Base-by-base conservation (phyloP, 1,139 yeast species). In the Hansenula sp. region DNA sequence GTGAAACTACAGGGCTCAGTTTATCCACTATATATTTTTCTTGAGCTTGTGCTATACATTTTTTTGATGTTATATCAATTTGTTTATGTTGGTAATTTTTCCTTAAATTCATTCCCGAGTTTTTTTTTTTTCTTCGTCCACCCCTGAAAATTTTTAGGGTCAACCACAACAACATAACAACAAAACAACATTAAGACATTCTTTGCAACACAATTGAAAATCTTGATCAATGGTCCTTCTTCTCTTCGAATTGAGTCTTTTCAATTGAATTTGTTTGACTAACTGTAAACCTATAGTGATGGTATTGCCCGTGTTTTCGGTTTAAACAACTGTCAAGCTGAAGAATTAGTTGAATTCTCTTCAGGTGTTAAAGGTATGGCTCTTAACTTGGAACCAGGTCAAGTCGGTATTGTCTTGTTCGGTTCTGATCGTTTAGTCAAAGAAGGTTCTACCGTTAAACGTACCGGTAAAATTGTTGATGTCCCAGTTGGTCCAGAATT, bases 311-410 rank as follows among this genome's bases (percentile, higher is more conserved):
- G 98, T 82, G 96, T 92, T 65, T 92, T 87, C 76, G 99, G 99
- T 75, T 80, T 94, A 65, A 92, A 90, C 94, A 94, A 94, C 82
- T 84, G 90, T 72, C 97, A 92, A 81, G 98, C 98, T 66, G 98
- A 92, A 78, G 99, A 94, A 77, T 82, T 94, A 72, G 97, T 94
- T 64, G 98, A 94, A 77, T 94, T 94, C 79, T 79, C 97, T 50
- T 89, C 98, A 48, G 98, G 99, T 79, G 97, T 92, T 64, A 89
- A 90, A 77, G 99, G 98, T 85, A 94, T 94, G 99, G 98, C 98
- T 65, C 82, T 94, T 70, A 94, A 94, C 84, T 86, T 94, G 83
- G 98, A 94, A 77, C 96, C 98, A 62, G 97, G 95, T 71, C 97
- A 92, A 77, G 98, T 94, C 72, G 99, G 99, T 87, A 82, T 92